Percentiles rank a stretch among this genome's conserved stretches.
phyloP scores from a whole-genome alignment of 164 flowering plant species.

The Cinnamomum chago region DNA sequence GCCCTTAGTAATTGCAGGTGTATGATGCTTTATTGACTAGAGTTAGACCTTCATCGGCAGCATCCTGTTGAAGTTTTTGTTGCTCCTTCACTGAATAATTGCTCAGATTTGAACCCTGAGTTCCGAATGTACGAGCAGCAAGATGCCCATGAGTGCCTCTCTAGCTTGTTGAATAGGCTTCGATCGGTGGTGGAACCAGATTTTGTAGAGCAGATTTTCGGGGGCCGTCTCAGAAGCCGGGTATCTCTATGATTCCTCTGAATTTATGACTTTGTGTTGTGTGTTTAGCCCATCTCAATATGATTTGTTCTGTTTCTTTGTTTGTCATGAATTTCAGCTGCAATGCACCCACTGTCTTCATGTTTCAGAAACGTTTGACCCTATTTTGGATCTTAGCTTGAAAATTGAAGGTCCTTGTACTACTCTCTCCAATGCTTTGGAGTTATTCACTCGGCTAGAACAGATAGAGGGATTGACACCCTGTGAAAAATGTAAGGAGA shows the following conservation, averaged over 20 bases:
- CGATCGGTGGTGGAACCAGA: constrained; percentile 34
- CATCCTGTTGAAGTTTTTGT: not conserved
- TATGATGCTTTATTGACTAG: too few relatives aligned
- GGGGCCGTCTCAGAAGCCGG: constrained; percentile 80
- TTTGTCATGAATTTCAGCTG: constrained; percentile 44
- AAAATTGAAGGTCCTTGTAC: constrained; percentile 65
- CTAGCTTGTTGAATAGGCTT: constrained; percentile 70
- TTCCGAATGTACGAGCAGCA: constrained; percentile 67
- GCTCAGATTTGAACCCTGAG: constrained; percentile 51
- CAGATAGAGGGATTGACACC: constrained; percentile 60
- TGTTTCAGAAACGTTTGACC: constrained; percentile 67
- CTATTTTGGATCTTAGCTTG: constrained; percentile 71
- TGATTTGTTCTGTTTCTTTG: not conserved
- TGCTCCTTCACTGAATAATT: constrained; percentile 33
- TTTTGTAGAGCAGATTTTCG: constrained; percentile 68
- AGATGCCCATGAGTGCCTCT: constrained; percentile 97
- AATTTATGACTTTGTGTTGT: not conserved
- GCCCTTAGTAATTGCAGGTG: too few relatives aligned
- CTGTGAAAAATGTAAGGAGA: constrained; percentile 67
- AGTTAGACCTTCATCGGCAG: too few relatives aligned
- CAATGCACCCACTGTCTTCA: constrained; percentile 73
- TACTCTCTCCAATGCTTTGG: constrained; percentile 52
- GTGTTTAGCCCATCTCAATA: too few relatives aligned
- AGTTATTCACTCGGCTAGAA: constrained; percentile 80
- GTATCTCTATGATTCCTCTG: constrained; percentile 24